Evolutionary conservation across 2,329 filamentous ascomycete species (phyloP), one percentile per base, ranked within the genome.

Genomic region (Neocatenulostroma microsporum): DNA sequence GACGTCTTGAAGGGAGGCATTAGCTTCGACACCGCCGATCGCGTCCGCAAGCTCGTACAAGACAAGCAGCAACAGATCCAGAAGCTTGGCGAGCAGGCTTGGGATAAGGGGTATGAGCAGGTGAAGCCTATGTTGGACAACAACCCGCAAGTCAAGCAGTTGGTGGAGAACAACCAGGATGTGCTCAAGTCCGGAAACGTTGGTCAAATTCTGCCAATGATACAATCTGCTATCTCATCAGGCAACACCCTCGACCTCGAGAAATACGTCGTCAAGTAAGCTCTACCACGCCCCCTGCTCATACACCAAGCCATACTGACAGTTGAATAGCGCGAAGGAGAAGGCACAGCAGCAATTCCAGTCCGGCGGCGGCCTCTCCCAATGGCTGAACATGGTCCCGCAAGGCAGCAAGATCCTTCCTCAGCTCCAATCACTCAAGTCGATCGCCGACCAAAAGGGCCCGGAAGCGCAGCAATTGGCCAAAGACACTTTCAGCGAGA

Each of bases 61-160:
- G 80, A 87, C 34, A 86, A 84, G 71, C 67, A 71, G 2, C 63
- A 84, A 54, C 68, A 82, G 57, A 53, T 86, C 21, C 70, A 74
- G 61, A 72, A 80, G 59, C 61, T 84, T 2, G 80, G 80, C 15
- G 80, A 86, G 26, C 70, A 85, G 59, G 76, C 78, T 0, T 87
- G 79, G 79, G 68, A 56, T 46, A 81, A 84, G 64, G 80, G 75
- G 0, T 45, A 44, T n/a, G 54, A 86, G 61, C 68, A 84, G 60
- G 78, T 76, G 23, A 78, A 82, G 66, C 80, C 82, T 0, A 74
- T 77, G 41, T 69, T 87, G 1, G 81, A 86, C 48, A 85, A 85
- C 69, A 83, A 76, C 60, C 80, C 82, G n/a, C 68, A 83, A 62
- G 63, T 84, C 40, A 86, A 84, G 67, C 68, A 84, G 60, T 58